Percentiles rank a stretch among this genome's conserved stretches.
These are phyloP conservation scores for Rubus parviflorus DNA, from an alignment of 306 rosid species.

Conservation along the genomic window DNA sequence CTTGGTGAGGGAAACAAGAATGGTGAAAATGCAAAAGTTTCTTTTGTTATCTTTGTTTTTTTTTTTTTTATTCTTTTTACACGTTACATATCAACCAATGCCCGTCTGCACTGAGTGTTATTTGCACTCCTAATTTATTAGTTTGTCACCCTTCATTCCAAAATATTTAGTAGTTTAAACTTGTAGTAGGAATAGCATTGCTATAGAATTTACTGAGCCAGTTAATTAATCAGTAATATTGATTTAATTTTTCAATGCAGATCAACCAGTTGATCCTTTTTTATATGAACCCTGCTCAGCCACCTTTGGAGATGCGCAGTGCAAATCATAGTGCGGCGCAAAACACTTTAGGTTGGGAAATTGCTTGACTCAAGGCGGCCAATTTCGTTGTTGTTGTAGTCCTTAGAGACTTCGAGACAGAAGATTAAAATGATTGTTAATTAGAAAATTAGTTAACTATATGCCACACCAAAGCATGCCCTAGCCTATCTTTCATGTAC, in stretches of 20 bases:
- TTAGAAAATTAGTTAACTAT: neutral
- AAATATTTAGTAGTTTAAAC: too few relatives aligned
- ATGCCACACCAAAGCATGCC: neutral
- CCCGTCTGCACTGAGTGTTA: too few relatives aligned
- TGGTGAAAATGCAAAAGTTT: neutral
- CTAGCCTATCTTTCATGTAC: neutral
- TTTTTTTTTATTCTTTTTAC: neutral
- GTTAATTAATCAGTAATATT: neutral
- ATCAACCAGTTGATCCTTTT: neutral
- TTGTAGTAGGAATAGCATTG: too few relatives aligned
- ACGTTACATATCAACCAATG: too few relatives aligned
- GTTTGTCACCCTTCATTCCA: too few relatives aligned
- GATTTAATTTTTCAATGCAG: neutral
- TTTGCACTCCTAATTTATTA: too few relatives aligned
- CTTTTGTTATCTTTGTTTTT: neutral
- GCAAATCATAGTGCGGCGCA: neutral
- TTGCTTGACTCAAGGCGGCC: neutral
- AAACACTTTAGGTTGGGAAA: slow-evolving; percentile 2
- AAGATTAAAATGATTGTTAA: neutral
- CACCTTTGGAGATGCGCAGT: neutral
- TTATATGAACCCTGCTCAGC: neutral
- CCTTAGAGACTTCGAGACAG: neutral
- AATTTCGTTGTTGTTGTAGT: slow-evolving; percentile 2
- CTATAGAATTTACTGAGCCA: too few relatives aligned
- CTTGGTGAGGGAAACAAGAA: too few relatives aligned